Evolutionary conservation across 1,139 yeast genomes (phyloP).

Genomic region (Blastobotrys aristatus): DNA sequence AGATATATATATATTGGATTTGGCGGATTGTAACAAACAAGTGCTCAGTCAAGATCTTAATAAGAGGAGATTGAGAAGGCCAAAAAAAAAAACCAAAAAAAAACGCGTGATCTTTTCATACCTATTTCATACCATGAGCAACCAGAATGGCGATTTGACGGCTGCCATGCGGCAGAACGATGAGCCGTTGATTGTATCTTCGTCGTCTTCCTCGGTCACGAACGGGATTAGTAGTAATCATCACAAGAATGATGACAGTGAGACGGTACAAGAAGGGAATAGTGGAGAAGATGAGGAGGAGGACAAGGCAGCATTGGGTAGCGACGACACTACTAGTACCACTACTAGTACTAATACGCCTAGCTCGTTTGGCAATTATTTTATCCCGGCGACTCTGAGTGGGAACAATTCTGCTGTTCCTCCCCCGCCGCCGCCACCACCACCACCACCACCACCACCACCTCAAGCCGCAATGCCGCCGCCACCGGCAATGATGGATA

Average conservation of each 20-base stretch:
- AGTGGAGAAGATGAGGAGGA: background rate
- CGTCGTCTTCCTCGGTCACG: background rate
- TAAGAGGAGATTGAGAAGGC: too few species aligned
- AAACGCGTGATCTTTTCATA: background rate
- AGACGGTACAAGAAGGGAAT: background rate
- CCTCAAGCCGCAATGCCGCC: background rate
- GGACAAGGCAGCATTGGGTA: background rate
- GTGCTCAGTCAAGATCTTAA: too few species aligned
- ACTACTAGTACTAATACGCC: background rate
- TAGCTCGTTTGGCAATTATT: background rate
- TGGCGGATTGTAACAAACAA: too few species aligned
- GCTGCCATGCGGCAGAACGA: background rate
- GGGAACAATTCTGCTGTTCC: background rate
- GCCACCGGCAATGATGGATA: background rate
- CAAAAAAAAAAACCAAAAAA: background rate
- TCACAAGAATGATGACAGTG: background rate
- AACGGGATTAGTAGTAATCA: background rate
- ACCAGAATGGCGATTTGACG: background rate
- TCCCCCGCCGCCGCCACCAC: background rate
- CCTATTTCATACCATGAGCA: background rate
- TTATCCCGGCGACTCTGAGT: background rate
- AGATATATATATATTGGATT: too few species aligned
- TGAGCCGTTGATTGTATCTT: slow-evolving; percentile 1
- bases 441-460: background rate
- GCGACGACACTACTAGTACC: background rate